Evolutionary conservation across 2,329 filamentous ascomycete genomes (phyloP).

Genomic region (Trichoderma sp.): DNA sequence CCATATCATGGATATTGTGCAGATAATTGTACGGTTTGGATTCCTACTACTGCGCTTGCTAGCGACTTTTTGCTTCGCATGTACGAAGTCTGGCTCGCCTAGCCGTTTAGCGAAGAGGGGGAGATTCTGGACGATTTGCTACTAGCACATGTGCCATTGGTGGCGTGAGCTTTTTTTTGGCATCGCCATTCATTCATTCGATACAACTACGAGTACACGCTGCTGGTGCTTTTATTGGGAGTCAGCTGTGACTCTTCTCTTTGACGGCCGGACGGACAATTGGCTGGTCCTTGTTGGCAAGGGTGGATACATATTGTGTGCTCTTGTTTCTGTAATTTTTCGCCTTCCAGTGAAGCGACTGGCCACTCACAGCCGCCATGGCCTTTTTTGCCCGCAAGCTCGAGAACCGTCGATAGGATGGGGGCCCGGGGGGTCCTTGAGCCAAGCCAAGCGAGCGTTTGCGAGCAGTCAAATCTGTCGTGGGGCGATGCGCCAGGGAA

Average conservation of each 20-base stretch:
- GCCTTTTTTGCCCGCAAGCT: background rate
- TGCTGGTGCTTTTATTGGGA: background rate
- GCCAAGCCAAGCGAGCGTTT: slow-evolving; percentile 13
- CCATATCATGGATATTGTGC: background rate
- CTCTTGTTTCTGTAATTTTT: background rate
- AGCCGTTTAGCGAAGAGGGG: background rate
- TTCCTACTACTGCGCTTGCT: background rate
- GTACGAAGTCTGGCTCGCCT: background rate
- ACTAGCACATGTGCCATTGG: background rate
- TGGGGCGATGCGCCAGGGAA: slow-evolving; percentile 15
- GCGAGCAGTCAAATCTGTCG: slow-evolving; percentile 10
- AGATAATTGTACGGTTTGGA: background rate
- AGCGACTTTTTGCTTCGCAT: background rate
- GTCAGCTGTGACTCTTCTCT: background rate
- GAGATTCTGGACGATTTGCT: background rate
- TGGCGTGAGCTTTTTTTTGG: slow-evolving; percentile 14
- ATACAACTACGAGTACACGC: background rate
- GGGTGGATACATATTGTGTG: background rate
- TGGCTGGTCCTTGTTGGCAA: background rate
- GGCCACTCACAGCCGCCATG: slow-evolving; percentile 5
- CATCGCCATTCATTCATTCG: background rate
- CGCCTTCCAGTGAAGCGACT: background rate
- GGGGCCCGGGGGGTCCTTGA: background rate
- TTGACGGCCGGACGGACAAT: background rate
- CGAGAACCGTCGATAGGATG: slow-evolving; percentile 10